Percentiles rank a stretch among this genome's conserved stretches.
These are phyloP conservation scores for Cyberlindnera mycetangii DNA, from an alignment of 805 yeast species.

Conservation along the genomic window DNA sequence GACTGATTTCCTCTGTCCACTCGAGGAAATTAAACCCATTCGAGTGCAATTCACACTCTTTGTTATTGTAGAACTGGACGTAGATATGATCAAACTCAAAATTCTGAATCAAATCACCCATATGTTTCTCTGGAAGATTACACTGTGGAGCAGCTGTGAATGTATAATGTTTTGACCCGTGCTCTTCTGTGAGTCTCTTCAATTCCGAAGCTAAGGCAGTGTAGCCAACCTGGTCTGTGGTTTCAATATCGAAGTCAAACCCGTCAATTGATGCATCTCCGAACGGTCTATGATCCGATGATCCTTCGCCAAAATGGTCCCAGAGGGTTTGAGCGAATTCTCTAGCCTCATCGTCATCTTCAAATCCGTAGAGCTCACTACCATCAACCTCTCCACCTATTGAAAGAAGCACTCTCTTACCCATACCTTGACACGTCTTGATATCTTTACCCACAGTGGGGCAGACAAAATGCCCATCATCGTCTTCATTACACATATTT, in stretches of 20 bases:
- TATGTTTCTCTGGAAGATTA: conserved; percentile 59
- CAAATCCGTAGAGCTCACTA: conserved; percentile 64
- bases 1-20: conserved; percentile 37
- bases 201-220: conserved; percentile 54
- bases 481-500: conserved; percentile 37
- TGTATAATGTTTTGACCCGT: conserved; percentile 48
- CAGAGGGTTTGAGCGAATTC: conserved; percentile 56
- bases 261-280: conserved; percentile 82
- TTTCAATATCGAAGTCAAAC: conserved; percentile 89
- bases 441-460: conserved; percentile 66
- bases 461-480: conserved; percentile 39
- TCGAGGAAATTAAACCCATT: conserved; percentile 46
- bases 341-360: conserved; percentile 71
- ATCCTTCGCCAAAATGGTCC: conserved; percentile 60
- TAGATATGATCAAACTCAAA: conserved; percentile 64
- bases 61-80: conserved; percentile 75
- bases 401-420: conserved; percentile 75
- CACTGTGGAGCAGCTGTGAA: conserved; percentile 84
- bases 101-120: conserved; percentile 45
- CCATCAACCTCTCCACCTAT: conserved; percentile 69
- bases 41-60: conserved; percentile 40
- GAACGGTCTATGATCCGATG: conserved; percentile 50
- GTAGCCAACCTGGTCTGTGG: conserved; percentile 60
- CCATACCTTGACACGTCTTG: conserved; percentile 69
- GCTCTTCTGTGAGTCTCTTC: conserved; percentile 36